phyloP scores from a whole-genome alignment of 306 rosid species.

The Bauhinia variegata region DNA sequence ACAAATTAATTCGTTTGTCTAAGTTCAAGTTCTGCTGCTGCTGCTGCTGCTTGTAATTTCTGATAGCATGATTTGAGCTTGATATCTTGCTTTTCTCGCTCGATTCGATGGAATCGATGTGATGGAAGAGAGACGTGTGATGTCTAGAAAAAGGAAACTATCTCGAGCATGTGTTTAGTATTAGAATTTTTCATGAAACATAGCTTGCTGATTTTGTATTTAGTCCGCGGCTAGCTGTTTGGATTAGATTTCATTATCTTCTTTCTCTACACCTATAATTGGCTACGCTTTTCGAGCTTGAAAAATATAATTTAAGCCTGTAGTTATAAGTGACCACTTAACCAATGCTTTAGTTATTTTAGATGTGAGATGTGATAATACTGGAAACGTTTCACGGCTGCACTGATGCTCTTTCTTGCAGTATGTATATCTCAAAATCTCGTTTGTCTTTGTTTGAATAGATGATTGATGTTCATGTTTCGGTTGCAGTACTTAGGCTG shows the following conservation, averaged over 20 bases:
- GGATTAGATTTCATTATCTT: no score
- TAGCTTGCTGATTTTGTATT: no score
- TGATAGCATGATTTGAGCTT: constrained; percentile 11
- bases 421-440: not conserved
- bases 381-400: not conserved
- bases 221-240: no score
- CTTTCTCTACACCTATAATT: no score
- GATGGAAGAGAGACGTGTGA: not conserved
- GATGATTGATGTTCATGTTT: no score
- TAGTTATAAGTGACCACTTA: no score
- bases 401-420: not conserved
- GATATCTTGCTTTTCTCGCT: not conserved
- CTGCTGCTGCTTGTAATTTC: constrained; percentile 3
- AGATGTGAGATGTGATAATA: not conserved
- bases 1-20: no score
- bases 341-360: no score
- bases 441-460: no score
- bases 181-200: not conserved
- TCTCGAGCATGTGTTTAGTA: not conserved
- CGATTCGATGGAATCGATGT: not conserved
- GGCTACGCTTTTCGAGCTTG: not conserved
- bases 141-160: not conserved
- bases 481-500: no score
- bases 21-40: not conserved
- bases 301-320: no score